Percentiles rank a stretch among this genome's conserved stretches.
These are phyloP conservation scores for Globisporangium ultimum DNA, from an alignment of 352 stramenopile species.

Conservation along the genomic window DNA sequence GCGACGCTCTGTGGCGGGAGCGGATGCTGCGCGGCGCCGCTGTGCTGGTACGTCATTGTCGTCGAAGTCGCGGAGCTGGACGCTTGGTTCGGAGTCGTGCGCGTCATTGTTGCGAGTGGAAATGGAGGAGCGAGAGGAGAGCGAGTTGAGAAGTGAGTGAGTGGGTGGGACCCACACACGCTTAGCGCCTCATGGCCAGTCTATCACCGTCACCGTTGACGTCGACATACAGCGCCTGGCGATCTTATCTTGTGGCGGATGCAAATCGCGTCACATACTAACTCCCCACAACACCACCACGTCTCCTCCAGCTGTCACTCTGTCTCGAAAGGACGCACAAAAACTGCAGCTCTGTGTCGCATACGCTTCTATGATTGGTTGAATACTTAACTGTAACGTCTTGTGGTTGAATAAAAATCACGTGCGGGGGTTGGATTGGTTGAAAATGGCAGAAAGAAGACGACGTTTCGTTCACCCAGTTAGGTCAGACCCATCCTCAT, in stretches of 20 bases:
- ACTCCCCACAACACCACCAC: too few relatives aligned
- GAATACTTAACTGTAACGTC: not conserved
- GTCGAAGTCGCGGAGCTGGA: too few relatives aligned
- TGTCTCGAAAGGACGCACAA: too few relatives aligned
- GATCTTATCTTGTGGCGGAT: not conserved
- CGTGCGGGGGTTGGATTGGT: not conserved
- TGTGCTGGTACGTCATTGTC: not conserved
- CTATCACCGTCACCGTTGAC: not conserved
- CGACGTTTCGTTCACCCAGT: too few relatives aligned
- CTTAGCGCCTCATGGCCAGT: too few relatives aligned
- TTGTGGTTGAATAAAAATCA: not conserved
- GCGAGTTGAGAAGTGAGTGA: slow-evolving; percentile 5
- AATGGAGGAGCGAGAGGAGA: not conserved
- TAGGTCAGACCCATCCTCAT: too few relatives aligned
- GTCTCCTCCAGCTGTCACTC: too few relatives aligned
- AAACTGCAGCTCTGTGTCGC: not conserved
- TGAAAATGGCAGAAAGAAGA: not conserved
- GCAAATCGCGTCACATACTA: too few relatives aligned
- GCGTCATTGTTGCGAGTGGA: slow-evolving; percentile 4
- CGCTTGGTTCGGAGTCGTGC: slow-evolving; percentile 1
- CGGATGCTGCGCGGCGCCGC: not conserved
- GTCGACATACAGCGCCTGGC: not conserved
- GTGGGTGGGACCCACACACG: not conserved
- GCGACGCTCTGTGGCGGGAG: slow-evolving; percentile 24
- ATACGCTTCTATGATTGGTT: not conserved